phyloP scores from a whole-genome alignment of 257 asterid species.

The Primulina tabacum region DNA sequence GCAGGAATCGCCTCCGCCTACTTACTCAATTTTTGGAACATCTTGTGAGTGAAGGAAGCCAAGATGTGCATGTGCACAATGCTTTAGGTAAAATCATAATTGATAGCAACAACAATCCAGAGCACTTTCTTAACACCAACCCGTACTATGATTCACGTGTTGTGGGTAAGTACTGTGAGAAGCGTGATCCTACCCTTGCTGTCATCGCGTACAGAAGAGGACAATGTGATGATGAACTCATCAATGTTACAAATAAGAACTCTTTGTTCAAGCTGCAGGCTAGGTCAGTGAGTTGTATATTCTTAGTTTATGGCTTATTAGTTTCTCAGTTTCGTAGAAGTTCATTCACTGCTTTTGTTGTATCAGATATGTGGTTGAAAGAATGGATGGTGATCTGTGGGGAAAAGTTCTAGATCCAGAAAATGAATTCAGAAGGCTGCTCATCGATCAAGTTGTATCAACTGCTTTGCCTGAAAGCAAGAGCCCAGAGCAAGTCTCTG shows the following conservation, averaged over 20 bases:
- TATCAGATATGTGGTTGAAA: constrained; percentile 86
- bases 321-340: constrained; percentile 16
- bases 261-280: constrained; percentile 92
- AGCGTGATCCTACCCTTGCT: constrained; percentile 98
- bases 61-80: constrained; percentile 96
- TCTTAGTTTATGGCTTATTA: constrained; percentile 11
- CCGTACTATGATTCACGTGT: constrained; percentile 91
- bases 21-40: constrained; percentile 96
- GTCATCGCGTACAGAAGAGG: constrained; percentile 96
- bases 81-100: constrained; percentile 95
- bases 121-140: constrained; percentile 93
- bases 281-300: constrained; percentile 51
- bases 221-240: constrained; percentile 91
- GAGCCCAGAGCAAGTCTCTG: constrained; percentile 99
- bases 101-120: constrained; percentile 97
- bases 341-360: constrained; percentile 16
- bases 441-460: constrained; percentile 98
- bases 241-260: constrained; percentile 85
- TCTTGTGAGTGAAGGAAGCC: constrained; percentile 99
- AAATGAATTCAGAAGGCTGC: constrained; percentile 93
- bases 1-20: constrained; percentile 90
- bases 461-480: constrained; percentile 99
- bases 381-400: constrained; percentile 97
- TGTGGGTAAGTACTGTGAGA: constrained; percentile 95
- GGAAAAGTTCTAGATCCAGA: constrained; percentile 86